phyloP scores from a whole-genome alignment of 768 basidiomycete species.

The Inosperma sp. region DNA sequence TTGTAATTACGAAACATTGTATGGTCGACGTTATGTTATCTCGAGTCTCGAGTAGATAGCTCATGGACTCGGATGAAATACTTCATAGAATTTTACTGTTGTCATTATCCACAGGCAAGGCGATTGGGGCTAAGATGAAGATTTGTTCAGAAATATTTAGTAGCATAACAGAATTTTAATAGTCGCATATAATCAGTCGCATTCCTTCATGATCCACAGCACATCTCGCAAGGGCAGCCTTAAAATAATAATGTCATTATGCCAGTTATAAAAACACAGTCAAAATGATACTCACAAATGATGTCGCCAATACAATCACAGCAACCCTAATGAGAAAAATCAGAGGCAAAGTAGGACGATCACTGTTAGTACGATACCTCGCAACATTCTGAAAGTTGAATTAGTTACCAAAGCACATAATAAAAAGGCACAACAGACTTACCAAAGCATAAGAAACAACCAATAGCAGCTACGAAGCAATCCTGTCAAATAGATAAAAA shows the following conservation, averaged over 20 bases:
- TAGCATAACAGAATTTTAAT: neutral
- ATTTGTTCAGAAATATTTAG: neutral
- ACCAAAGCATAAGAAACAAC: conserved; percentile 75
- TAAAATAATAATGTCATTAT: neutral
- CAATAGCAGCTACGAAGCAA: conserved; percentile 57
- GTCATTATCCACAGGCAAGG: no score
- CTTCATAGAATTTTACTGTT: no score
- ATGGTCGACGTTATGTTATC: neutral
- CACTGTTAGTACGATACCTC: conserved; percentile 41
- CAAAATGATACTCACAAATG: conserved; percentile 46
- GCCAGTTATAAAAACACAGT: neutral
- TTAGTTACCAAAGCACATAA: neutral
- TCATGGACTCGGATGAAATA: no score
- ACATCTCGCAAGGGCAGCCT: conserved; percentile 79
- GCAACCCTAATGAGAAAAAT: conserved; percentile 43
- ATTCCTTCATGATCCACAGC: conserved; percentile 40
- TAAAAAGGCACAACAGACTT: conserved; percentile 20
- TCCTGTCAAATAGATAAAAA: conserved; percentile 40
- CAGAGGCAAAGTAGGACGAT: neutral
- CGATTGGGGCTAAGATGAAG: no score
- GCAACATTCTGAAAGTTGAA: conserved; percentile 51
- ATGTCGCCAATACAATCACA: conserved; percentile 71
- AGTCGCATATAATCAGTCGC: neutral
- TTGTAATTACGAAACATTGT: neutral
- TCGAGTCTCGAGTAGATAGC: neutral